Evolutionary conservation across 208 protist species (phyloP).

Genomic region (Trypanosoma vivax): DNA sequence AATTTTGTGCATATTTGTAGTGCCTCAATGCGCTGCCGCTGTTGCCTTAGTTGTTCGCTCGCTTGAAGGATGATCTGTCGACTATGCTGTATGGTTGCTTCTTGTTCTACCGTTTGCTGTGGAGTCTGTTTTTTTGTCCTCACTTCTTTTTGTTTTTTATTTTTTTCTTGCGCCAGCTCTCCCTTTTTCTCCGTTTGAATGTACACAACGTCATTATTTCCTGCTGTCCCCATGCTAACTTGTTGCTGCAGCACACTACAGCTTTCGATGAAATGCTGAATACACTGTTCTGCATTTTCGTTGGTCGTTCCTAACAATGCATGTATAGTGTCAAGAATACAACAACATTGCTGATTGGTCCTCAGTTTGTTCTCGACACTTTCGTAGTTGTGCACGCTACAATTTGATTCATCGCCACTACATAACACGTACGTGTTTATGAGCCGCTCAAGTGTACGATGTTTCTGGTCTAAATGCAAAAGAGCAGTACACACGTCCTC

Average conservation of each 20-base stretch:
- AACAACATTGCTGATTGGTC: neutral
- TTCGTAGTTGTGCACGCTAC: neutral
- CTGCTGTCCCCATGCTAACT: no score
- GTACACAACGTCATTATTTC: neutral
- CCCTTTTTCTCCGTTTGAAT: neutral
- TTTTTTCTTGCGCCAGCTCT: neutral
- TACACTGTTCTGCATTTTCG: neutral
- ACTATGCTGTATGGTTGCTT: neutral
- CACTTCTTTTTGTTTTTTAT: slow-evolving; percentile 4
- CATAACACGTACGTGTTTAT: slow-evolving; percentile 7
- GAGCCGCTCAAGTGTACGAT: slow-evolving; percentile 7
- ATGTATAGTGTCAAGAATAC: slow-evolving; percentile 6
- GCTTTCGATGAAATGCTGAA: slow-evolving; percentile 1
- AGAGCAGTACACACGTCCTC: slow-evolving; percentile 6
- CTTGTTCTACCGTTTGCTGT: neutral
- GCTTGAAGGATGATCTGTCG: slow-evolving; percentile 3
- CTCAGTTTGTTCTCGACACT: neutral
- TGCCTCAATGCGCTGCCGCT: neutral
- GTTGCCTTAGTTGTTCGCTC: neutral
- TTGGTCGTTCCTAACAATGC: slow-evolving; percentile 7
- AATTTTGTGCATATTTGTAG: neutral
- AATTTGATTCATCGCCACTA: neutral
- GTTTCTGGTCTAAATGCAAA: slow-evolving; percentile 3
- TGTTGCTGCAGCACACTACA: slow-evolving; percentile 2
- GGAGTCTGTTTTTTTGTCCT: neutral